A percentile compares a stretch with the other conserved stretches of the same genome.
Evolutionary conservation across 495 filamentous ascomycete species (phyloP).

Genomic region (Jackrogersella multiformis): DNA sequence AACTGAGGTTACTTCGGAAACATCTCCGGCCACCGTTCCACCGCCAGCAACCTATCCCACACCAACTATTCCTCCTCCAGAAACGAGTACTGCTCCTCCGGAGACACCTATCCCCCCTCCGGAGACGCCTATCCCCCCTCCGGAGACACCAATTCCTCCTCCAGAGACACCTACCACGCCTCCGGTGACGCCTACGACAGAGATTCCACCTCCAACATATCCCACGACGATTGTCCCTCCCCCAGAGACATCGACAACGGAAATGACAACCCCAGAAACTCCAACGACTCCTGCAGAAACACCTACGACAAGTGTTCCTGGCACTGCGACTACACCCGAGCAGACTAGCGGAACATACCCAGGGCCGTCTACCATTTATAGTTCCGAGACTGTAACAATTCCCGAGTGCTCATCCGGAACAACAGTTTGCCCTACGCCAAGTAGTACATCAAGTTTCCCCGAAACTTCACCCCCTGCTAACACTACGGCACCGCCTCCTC

Average conservation of each 20-base stretch:
- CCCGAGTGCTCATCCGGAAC: constrained; percentile 10
- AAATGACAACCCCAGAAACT: not conserved
- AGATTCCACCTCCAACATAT: not conserved
- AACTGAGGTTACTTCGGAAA: not conserved
- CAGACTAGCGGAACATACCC: constrained; percentile 17
- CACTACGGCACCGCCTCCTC: not conserved
- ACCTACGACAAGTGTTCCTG: not conserved
- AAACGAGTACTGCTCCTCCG: not conserved
- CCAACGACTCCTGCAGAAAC: not conserved
- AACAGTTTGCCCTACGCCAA: not conserved
- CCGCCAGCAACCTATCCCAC: constrained; percentile 9
- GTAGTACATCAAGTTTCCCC: not conserved
- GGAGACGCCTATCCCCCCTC: constrained; percentile 4
- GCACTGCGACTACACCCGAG: not conserved
- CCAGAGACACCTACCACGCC: not conserved
- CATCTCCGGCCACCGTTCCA: not conserved
- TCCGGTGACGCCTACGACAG: not conserved
- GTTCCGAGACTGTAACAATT: constrained; percentile 6
- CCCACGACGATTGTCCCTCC: too few species aligned
- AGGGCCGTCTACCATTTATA: constrained; percentile 9
- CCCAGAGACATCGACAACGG: constrained; percentile 3
- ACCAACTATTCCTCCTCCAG: not conserved
- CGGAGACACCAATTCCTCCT: constrained; percentile 3
- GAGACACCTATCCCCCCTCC: not conserved
- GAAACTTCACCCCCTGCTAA: not conserved